phyloP scores from a whole-genome alignment of 495 filamentous ascomycete species.

The Aspergillus wentii region DNA sequence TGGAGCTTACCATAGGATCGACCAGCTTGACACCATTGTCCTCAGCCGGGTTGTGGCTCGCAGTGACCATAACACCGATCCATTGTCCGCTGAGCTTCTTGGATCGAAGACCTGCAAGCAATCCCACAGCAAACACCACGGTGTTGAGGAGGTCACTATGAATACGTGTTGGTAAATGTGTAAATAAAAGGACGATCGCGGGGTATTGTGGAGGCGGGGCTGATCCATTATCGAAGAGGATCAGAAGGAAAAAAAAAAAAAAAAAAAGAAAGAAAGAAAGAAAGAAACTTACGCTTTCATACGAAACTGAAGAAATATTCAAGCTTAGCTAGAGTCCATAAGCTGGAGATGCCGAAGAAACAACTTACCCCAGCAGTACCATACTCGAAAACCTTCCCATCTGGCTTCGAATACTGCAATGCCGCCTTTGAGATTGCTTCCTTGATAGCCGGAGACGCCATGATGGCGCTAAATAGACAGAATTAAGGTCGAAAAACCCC shows the following conservation, averaged over 20 bases:
- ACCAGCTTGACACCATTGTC: constrained; percentile 99
- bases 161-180: constrained; percentile 19
- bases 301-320: constrained; percentile 52
- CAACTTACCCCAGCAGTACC: constrained; percentile 82
- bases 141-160: constrained; percentile 65
- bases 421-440: constrained; percentile 42
- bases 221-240: constrained; percentile 19
- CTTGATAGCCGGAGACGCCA: constrained; percentile 42
- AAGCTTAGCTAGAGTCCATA: constrained; percentile 15
- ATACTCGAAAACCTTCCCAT: constrained; percentile 74
- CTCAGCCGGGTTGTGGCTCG: constrained; percentile 92
- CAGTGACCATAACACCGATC: constrained; percentile 98
- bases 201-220: constrained; percentile 34
- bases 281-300: constrained; percentile 65
- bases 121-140: constrained; percentile 83
- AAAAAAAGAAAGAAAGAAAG: constrained; percentile 5
- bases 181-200: constrained; percentile 32
- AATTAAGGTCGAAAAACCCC: neutral
- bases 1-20: constrained; percentile 72
- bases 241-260: constrained; percentile 4
- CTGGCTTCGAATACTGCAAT: constrained; percentile 57
- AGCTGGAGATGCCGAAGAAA: constrained; percentile 6
- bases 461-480: constrained; percentile 22
- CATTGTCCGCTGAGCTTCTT: constrained; percentile 82
- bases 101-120: constrained; percentile 86